Percentiles rank a stretch among this genome's conserved stretches.
These are phyloP conservation scores for Lactarius deliciosus DNA, from an alignment of 768 basidiomycete species.

Conservation along the genomic window DNA sequence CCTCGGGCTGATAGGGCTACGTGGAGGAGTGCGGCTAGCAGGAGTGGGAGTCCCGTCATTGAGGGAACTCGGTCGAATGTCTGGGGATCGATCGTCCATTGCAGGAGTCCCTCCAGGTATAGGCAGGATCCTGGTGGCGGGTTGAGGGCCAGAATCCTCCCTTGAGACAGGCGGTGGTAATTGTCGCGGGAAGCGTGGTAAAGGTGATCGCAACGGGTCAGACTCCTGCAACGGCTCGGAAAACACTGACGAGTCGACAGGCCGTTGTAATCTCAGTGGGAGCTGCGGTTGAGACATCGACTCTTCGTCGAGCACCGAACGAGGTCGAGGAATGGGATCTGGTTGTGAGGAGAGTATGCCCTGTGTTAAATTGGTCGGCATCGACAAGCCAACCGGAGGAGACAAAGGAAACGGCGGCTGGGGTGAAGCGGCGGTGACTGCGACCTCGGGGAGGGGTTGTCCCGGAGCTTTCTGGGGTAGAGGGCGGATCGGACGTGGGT, in stretches of 20 bases:
- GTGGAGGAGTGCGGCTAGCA: slow-evolving; percentile 45
- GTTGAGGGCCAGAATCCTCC: slow-evolving; percentile 18
- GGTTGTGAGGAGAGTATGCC: slow-evolving; percentile 17
- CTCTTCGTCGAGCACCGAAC: slow-evolving; percentile 28
- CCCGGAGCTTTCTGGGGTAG: slow-evolving; percentile 17
- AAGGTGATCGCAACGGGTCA: slow-evolving; percentile 43
- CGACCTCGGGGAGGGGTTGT: slow-evolving; percentile 22
- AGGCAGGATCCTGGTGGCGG: slow-evolving; percentile 22
- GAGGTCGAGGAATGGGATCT: slow-evolving; percentile 25
- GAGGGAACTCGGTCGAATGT: slow-evolving; percentile 17
- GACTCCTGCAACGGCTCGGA: slow-evolving; percentile 35
- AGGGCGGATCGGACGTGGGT: slow-evolving; percentile 24
- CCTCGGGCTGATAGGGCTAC: slow-evolving; percentile 58
- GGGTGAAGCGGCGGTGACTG: slow-evolving; percentile 1
- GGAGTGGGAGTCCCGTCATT: slow-evolving; percentile 9
- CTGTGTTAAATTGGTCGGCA: slow-evolving; percentile 9
- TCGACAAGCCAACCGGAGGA: slow-evolving; percentile 4
- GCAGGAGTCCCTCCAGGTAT: slow-evolving; percentile 23
- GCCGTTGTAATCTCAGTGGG: slow-evolving; percentile 18
- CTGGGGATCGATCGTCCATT: slow-evolving; percentile 26
- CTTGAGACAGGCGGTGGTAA: slow-evolving; percentile 24
- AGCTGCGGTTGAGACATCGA: slow-evolving; percentile 15
- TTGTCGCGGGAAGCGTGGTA: slow-evolving; percentile 33
- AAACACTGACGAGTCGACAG: slow-evolving; percentile 29
- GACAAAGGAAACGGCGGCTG: slow-evolving; percentile 17